These are phyloP conservation scores for Ophiostoma ips DNA, from an alignment of 2,329 filamentous ascomycete genomes.

Conservation along the genomic window DNA sequence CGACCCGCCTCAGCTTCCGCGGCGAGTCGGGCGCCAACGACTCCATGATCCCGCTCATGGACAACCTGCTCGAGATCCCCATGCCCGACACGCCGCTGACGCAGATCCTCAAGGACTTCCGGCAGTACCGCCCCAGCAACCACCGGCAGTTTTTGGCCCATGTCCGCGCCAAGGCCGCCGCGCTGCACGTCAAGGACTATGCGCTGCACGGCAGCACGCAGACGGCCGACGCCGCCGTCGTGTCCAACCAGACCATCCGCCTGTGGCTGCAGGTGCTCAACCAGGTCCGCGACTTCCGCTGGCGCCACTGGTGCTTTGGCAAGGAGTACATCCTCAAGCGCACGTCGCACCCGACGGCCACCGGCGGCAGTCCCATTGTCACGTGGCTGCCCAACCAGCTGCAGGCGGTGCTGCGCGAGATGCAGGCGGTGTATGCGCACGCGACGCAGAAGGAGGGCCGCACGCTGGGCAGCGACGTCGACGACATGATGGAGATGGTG, in stretches of 20 bases:
- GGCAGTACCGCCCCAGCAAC: slow-evolving; percentile 75
- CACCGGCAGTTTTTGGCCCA: slow-evolving; percentile 74
- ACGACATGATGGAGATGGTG: slow-evolving; percentile 54
- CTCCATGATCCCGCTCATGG: slow-evolving; percentile 81
- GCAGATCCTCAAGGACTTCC: slow-evolving; percentile 76
- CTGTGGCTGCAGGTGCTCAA: slow-evolving; percentile 54
- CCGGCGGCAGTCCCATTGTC: slow-evolving; percentile 68
- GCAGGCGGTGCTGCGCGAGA: slow-evolving; percentile 57
- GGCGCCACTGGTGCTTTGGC: slow-evolving; percentile 77
- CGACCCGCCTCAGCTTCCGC: slow-evolving; percentile 58
- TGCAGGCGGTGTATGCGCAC: slow-evolving; percentile 39
- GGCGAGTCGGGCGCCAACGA: slow-evolving; percentile 92
- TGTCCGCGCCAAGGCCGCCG: slow-evolving; percentile 39
- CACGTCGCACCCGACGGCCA: slow-evolving; percentile 62
- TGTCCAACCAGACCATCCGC: slow-evolving; percentile 34
- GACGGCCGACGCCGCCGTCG: slow-evolving; percentile 16
- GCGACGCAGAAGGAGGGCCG: slow-evolving; percentile 12
- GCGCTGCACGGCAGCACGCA: slow-evolving; percentile 27
- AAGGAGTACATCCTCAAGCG: slow-evolving; percentile 73
- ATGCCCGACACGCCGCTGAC: slow-evolving; percentile 88
- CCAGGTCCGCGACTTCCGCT: slow-evolving; percentile 68
- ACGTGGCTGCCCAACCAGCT: slow-evolving; percentile 78
- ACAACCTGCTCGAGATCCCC: slow-evolving; percentile 70
- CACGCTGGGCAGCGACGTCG: slow-evolving; percentile 30
- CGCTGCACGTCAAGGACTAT: slow-evolving; percentile 43